Evolutionary conservation across 805 yeast species (phyloP).

Genomic region (Starmerella vaccinii): DNA sequence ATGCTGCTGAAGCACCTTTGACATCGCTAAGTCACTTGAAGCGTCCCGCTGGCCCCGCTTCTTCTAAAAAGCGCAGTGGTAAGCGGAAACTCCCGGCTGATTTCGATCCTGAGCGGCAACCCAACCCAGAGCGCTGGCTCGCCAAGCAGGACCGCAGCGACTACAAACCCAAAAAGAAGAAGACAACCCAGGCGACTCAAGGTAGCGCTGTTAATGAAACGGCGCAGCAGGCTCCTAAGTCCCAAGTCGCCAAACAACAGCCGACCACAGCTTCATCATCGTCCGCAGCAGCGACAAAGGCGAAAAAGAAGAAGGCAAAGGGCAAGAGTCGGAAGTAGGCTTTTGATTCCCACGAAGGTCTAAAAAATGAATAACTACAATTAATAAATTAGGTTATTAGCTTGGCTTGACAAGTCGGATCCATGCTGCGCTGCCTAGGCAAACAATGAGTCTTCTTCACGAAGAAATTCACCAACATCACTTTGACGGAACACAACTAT

Average conservation of each 20-base stretch:
- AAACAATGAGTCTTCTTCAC: conserved; percentile 94
- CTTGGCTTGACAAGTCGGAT: neutral
- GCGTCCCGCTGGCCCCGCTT: neutral
- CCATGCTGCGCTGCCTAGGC: conserved; percentile 38
- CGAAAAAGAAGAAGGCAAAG: conserved; percentile 30
- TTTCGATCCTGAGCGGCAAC: conserved; percentile 33
- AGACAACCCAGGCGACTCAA: conserved; percentile 38
- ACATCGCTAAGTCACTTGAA: neutral
- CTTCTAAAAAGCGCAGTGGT: conserved; percentile 30
- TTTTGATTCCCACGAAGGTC: neutral
- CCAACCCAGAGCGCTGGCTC: conserved; percentile 80
- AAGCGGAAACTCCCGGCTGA: conserved; percentile 34
- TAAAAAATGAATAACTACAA: neutral
- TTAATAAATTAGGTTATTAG: conserved; percentile 1
- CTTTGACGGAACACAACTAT: conserved; percentile 95
- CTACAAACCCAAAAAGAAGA: conserved; percentile 68
- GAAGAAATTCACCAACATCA: conserved; percentile 93
- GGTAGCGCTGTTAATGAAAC: conserved; percentile 26
- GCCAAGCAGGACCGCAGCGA: conserved; percentile 77
- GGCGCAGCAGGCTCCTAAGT: neutral
- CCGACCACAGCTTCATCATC: conserved; percentile 2
- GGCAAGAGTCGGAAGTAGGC: conserved; percentile 24
- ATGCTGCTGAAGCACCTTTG: conserved; percentile 6
- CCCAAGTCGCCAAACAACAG: conserved; percentile 2
- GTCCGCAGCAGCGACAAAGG: conserved; percentile 14